These are phyloP conservation scores for Mycosphaerella sp. DNA, from an alignment of 2,329 filamentous ascomycete genomes.

Conservation along the genomic window DNA sequence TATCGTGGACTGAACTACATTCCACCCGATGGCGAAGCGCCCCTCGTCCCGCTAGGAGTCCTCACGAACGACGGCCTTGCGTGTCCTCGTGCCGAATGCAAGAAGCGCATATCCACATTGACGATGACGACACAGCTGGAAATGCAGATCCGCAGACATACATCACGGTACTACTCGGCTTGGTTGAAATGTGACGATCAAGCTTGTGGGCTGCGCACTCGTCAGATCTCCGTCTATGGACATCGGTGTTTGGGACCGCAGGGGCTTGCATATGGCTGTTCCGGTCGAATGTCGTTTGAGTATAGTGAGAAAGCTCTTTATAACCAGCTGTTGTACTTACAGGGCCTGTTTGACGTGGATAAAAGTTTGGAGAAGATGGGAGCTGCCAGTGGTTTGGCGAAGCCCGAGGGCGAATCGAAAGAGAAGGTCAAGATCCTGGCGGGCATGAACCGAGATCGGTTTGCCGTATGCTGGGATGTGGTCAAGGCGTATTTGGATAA, in stretches of 20 bases:
- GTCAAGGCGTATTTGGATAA: conserved; percentile 53
- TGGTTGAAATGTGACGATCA: conserved; percentile 88
- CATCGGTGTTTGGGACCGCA: conserved; percentile 81
- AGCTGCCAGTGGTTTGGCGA: conserved; percentile 24
- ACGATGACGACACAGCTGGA: conserved; percentile 83
- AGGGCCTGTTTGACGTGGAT: conserved; percentile 81
- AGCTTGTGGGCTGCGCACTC: conserved; percentile 76
- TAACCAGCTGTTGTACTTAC: conserved; percentile 88
- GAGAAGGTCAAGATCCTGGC: conserved; percentile 62
- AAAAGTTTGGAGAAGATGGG: conserved; percentile 54
- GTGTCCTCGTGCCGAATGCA: conserved; percentile 61
- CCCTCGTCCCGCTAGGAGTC: conserved; percentile 44
- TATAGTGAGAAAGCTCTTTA: conserved; percentile 84
- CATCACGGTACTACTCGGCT: conserved; percentile 82
- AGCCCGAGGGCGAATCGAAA: conserved; percentile 50
- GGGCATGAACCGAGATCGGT: conserved; percentile 75
- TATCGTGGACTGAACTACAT: conserved; percentile 67
- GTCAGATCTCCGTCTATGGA: conserved; percentile 90
- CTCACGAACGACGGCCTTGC: conserved; percentile 69
- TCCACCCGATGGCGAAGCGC: conserved; percentile 26
- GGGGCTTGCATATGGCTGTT: conserved; percentile 75
- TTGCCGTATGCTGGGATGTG: conserved; percentile 66
- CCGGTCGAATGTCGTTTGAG: conserved; percentile 83
- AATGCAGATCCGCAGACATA: conserved; percentile 69
- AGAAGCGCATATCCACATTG: conserved; percentile 59